Conservation (phyloP, 108 stramenopile genomes). For the Nitzschia putrida region DNA sequence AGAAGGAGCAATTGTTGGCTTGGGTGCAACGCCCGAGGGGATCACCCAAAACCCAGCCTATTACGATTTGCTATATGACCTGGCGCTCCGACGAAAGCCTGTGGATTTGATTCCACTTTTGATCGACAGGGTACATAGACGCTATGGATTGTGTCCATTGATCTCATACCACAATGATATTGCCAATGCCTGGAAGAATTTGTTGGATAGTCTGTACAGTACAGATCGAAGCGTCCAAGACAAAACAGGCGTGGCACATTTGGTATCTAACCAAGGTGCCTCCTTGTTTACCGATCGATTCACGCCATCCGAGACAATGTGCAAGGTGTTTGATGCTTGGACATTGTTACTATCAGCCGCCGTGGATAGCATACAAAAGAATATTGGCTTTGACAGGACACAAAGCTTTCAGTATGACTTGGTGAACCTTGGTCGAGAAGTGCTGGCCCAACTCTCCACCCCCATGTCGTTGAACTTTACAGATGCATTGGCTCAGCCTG, state of each 20-base stretch:
- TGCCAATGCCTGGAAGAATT: slow-evolving; percentile 20
- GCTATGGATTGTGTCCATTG: slow-evolving; percentile 28
- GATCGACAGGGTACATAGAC: slow-evolving; percentile 19
- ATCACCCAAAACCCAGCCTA: slow-evolving; percentile 62
- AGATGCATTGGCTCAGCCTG: slow-evolving; percentile 21
- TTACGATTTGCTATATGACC: slow-evolving; percentile 48
- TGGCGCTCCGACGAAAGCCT: slow-evolving; percentile 33
- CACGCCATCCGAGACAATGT: slow-evolving; percentile 34
- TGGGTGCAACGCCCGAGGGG: slow-evolving; percentile 57
- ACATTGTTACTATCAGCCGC: slow-evolving; percentile 15
- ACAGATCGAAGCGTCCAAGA: slow-evolving; percentile 41
- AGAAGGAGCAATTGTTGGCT: slow-evolving; percentile 24
- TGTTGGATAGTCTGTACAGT: slow-evolving; percentile 26
- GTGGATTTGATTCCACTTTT: slow-evolving; percentile 15
- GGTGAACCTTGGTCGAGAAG: slow-evolving; percentile 50
- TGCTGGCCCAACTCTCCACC: slow-evolving; percentile 38
- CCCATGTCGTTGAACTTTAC: slow-evolving; percentile 40
- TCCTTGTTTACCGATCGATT: slow-evolving; percentile 38
- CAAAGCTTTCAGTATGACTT: slow-evolving; percentile 44
- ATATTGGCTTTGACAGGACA: slow-evolving; percentile 5
- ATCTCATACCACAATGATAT: slow-evolving; percentile 6
- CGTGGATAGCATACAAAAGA: not conserved
- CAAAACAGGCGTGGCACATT: slow-evolving; percentile 29
- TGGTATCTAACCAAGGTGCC: not conserved
- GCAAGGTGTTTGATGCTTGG: slow-evolving; percentile 39